phyloP scores from a whole-genome alignment of 768 basidiomycete species.

The Tricholoma bakamatsutake region DNA sequence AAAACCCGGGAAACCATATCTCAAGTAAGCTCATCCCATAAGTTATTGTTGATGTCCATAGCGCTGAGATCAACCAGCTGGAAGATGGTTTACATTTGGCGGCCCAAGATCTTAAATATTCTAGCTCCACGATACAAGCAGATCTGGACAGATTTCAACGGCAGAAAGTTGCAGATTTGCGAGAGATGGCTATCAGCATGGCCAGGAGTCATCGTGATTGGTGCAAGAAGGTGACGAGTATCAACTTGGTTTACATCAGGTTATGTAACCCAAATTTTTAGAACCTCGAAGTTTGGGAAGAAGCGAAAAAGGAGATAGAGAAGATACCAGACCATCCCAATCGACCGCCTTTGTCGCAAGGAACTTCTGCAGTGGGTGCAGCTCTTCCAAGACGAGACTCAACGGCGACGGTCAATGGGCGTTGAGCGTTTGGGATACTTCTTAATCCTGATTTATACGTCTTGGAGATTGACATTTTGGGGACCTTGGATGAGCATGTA shows the following conservation, averaged over 20 bases:
- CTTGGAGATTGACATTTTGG: slow-evolving; percentile 1
- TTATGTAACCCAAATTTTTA: slow-evolving; percentile 24
- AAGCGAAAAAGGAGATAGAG: slow-evolving; percentile 86
- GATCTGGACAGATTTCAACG: slow-evolving; percentile 98
- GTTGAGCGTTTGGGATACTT: slow-evolving; percentile 19
- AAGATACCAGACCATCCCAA: slow-evolving; percentile 92
- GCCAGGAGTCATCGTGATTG: slow-evolving; percentile 90
- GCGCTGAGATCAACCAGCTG: slow-evolving; percentile 43
- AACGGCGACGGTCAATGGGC: slow-evolving; percentile 65
- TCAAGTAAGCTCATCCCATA: slow-evolving; percentile 50
- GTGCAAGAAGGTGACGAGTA: slow-evolving; percentile 79
- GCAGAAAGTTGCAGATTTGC: slow-evolving; percentile 94
- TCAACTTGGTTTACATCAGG: background rate
- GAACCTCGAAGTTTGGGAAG: slow-evolving; percentile 98
- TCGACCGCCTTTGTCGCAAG: slow-evolving; percentile 40
- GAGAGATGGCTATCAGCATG: slow-evolving; percentile 91
- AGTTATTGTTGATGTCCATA: background rate
- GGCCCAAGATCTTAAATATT: slow-evolving; percentile 93
- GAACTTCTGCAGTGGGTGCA: slow-evolving; percentile 24
- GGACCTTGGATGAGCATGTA: slow-evolving; percentile 8
- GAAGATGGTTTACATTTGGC: slow-evolving; percentile 93
- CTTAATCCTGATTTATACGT: slow-evolving; percentile 9
- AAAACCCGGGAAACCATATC: slow-evolving; percentile 94
- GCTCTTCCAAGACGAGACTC: slow-evolving; percentile 52
- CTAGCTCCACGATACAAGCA: slow-evolving; percentile 93